Conservation (phyloP, 768 basidiomycete species). For the Lactarius akahatsu region DNA sequence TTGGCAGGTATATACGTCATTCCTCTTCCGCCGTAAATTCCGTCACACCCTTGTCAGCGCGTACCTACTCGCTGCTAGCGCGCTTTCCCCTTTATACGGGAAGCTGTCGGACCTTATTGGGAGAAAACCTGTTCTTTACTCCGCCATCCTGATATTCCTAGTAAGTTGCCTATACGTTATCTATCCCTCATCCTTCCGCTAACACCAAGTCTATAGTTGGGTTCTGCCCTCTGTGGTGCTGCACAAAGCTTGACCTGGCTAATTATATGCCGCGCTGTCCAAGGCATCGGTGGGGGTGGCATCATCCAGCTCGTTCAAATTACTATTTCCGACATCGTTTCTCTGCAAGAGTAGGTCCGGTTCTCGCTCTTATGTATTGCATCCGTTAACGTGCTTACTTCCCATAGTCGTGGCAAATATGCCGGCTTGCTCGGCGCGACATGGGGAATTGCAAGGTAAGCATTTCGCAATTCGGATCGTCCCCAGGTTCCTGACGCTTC, state of each 20-base stretch:
- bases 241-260: conserved; percentile 80
- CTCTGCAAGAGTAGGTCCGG: conserved; percentile 63
- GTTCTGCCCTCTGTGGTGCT: conserved; percentile 78
- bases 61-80: conserved; percentile 68
- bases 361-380: neutral
- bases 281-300: conserved; percentile 82
- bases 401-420: conserved; percentile 68
- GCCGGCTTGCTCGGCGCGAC: conserved; percentile 75
- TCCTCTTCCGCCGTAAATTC: neutral
- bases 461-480: neutral
- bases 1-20: conserved; percentile 41
- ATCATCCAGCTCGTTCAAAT: conserved; percentile 77
- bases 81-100: conserved; percentile 72
- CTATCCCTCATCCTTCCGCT: neutral
- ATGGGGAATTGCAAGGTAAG: conserved; percentile 65
- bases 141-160: conserved; percentile 66
- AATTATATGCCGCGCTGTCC: conserved; percentile 71
- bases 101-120: conserved; percentile 68
- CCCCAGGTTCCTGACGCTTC: neutral
- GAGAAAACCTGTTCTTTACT: conserved; percentile 69
- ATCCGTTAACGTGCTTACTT: neutral
- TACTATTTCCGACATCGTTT: conserved; percentile 80
- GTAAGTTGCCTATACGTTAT: conserved; percentile 37
- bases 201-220: conserved; percentile 46
- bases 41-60: conserved; percentile 45